Evolutionary conservation across 2,329 filamentous ascomycete genomes (phyloP), one percentile per base, ranked within the genome.

Genomic region (Pseudogymnoascus sp.): DNA sequence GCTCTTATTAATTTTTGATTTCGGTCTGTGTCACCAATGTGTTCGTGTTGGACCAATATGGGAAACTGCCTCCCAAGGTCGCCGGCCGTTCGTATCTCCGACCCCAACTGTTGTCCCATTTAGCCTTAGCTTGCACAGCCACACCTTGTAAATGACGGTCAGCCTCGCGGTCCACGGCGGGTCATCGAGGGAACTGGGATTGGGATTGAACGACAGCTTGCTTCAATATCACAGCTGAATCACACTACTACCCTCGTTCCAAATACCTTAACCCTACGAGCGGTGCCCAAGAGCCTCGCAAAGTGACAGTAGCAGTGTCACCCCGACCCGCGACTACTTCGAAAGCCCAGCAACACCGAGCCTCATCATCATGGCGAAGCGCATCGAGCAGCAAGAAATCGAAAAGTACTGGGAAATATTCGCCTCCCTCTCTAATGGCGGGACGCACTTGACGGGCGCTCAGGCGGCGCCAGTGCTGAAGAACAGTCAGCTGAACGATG

Each of bases 321-420:
- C 28, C 28, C 28, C 28, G 1, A 54, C 28, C 28, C n/a, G 5
- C 47, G 25, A 54, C 47, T 14, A 11, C n/a, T 12, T 32, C 30
- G 12, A 54, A 28, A 20, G n/a, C n/a, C 47, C 28, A 32, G 3
- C 47, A 11, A 54, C n/a, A 18, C 43, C 4, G 47, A 54, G 57
- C 34, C 58, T 43, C 65, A 71, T 34, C 54, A 73, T 73, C 70
- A 69, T 71, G 6, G 70, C 67, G 63, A 83, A 83, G 66, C 76
- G 78, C 64, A 89, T 89, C 67, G 85, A 88, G 70, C 85, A 88
- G 74, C 85, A 83, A 77, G 87, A 90, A 73, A 84, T 90, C 67
- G 85, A 89, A 70, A 85, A 87, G 65, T 90, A 90, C 75, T 90
- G 87, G 87, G 87, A 90, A 75, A 90, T 90, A 71, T 90, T 90